phyloP scores from a whole-genome alignment of 2,329 filamentous ascomycete species.

The Penicillium crustosum region DNA sequence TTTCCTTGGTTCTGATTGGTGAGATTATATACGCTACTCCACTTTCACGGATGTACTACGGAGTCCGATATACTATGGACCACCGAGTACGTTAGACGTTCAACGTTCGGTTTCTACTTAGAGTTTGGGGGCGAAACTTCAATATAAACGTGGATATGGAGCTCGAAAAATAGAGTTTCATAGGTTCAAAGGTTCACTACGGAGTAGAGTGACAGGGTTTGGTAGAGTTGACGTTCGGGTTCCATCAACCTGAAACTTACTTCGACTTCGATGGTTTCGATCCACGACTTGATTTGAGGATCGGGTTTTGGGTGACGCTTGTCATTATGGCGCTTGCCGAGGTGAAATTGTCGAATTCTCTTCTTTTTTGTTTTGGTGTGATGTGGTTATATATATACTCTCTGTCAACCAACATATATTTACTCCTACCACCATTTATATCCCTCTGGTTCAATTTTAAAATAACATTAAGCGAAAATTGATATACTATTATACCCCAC shows the following conservation, averaged over 20 bases:
- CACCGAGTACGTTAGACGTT: not conserved
- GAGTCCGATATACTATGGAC: no score
- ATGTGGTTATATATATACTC: not conserved
- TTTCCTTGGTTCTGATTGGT: not conserved
- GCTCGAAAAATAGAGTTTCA: not conserved
- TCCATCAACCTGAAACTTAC: constrained; percentile 1
- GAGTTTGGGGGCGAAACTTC: not conserved
- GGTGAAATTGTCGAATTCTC: not conserved
- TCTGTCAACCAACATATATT: not conserved
- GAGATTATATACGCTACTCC: not conserved
- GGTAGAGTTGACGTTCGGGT: not conserved
- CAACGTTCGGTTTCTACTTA: not conserved
- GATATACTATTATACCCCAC: not conserved
- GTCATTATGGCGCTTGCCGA: not conserved
- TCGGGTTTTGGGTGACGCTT: no score
- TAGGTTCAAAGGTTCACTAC: not conserved
- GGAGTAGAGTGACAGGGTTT: not conserved
- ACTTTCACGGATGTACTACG: not conserved
- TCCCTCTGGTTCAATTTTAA: not conserved
- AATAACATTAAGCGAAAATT: not conserved
- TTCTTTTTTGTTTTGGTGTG: no score
- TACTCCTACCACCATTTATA: not conserved
- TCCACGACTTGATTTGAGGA: not conserved
- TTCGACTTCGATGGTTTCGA: not conserved
- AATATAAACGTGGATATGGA: not conserved